A percentile compares a stretch with the other conserved stretches of the same genome.
These are phyloP conservation scores for Murraya paniculata DNA, from an alignment of 345 rosid species.

Conservation along the genomic window DNA sequence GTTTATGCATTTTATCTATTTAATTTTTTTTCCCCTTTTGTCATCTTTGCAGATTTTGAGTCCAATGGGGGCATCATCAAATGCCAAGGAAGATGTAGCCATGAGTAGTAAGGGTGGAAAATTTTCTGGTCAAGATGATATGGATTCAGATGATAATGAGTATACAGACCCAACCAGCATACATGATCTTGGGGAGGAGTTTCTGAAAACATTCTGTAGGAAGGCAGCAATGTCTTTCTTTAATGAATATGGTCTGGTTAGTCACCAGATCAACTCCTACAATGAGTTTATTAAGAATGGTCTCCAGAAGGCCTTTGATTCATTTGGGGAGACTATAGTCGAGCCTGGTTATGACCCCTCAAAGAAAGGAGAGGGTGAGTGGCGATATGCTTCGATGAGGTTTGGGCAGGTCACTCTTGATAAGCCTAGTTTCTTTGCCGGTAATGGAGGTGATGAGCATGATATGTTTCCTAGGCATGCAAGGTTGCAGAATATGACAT, in stretches of 20 bases:
- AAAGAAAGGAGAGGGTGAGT: conserved; percentile 61
- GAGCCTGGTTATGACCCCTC: conserved; percentile 77
- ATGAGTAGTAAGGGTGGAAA: conserved; percentile 24
- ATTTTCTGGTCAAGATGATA: conserved; percentile 15
- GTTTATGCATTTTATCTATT: neutral
- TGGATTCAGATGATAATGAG: conserved; percentile 35
- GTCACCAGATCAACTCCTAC: conserved; percentile 85
- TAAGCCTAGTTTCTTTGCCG: conserved; percentile 52
- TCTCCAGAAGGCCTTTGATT: conserved; percentile 59
- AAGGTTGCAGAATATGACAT: conserved; percentile 93
- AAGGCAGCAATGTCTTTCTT: conserved; percentile 65
- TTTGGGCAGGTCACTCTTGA: conserved; percentile 64
- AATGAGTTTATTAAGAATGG: conserved; percentile 66
- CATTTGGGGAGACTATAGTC: conserved; percentile 57
- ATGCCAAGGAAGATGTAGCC: conserved; percentile 16
- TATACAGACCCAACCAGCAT: conserved; percentile 23
- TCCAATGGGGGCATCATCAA: conserved; percentile 31
- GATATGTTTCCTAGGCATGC: conserved; percentile 73
- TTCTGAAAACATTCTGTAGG: conserved; percentile 53
- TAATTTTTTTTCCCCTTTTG: neutral
- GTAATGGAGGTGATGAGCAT: conserved; percentile 35
- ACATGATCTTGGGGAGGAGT: conserved; percentile 45
- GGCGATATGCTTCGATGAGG: conserved; percentile 55
- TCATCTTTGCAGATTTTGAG: conserved; percentile 23
- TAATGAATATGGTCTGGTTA: conserved; percentile 65